Evolutionary conservation across 208 protist genomes (phyloP).

Genomic region (Tritrichomonas foetus): DNA sequence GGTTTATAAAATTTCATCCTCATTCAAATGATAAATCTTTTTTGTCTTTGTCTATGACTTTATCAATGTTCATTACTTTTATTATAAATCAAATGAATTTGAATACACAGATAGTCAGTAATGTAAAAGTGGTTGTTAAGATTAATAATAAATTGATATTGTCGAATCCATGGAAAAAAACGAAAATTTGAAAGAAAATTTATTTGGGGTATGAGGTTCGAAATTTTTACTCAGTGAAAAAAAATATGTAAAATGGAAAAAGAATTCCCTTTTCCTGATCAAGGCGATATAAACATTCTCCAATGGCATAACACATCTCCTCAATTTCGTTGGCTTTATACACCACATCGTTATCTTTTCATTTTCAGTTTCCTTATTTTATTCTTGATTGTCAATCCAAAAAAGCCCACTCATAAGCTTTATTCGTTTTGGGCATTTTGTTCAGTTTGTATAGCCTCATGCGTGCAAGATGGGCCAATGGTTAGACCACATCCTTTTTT

Average conservation of each 20-base stretch:
- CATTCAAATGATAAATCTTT: too few species aligned
- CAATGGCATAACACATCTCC: neutral
- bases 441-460: neutral
- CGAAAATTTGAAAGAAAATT: too few species aligned
- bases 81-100: too few species aligned
- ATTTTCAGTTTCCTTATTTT: neutral
- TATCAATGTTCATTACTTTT: too few species aligned
- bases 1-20: too few species aligned
- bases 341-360: neutral
- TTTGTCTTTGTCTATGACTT: too few species aligned
- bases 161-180: too few species aligned
- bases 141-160: too few species aligned
- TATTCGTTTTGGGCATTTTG: neutral
- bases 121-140: too few species aligned
- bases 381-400: neutral
- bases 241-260: neutral
- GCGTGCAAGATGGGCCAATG: neutral
- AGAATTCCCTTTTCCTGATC: neutral
- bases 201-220: too few species aligned
- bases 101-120: too few species aligned
- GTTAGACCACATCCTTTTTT: conserved; percentile 42
- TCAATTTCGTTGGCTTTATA: neutral
- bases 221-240: too few species aligned
- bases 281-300: neutral
- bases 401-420: neutral